phyloP scores from a whole-genome alignment of 805 yeast species.

The Metschnikowia kofuensis region DNA sequence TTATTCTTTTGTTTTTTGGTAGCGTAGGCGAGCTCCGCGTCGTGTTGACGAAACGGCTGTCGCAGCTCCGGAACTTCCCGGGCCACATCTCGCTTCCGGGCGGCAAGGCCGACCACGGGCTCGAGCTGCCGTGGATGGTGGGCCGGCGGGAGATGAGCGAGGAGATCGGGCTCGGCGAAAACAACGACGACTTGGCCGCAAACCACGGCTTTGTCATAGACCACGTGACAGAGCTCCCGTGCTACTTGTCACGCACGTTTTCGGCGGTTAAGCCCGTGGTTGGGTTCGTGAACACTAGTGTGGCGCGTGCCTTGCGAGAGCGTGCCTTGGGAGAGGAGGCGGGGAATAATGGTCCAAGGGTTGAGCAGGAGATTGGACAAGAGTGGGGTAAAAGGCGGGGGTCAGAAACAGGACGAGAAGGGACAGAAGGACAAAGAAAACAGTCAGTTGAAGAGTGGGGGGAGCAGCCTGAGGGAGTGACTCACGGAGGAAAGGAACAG shows the following conservation, averaged over 20 bases:
- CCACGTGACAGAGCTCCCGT: slow-evolving; percentile 62
- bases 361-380: not conserved
- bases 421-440: not conserved
- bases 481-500: too few species aligned
- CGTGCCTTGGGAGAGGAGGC: not conserved
- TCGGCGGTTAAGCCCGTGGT: slow-evolving; percentile 81
- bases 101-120: slow-evolving; percentile 75
- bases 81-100: slow-evolving; percentile 95
- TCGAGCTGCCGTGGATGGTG: slow-evolving; percentile 66
- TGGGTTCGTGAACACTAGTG: slow-evolving; percentile 49
- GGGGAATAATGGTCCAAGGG: too few species aligned
- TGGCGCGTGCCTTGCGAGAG: not conserved
- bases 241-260: slow-evolving; percentile 78
- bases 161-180: slow-evolving; percentile 71
- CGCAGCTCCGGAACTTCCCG: slow-evolving; percentile 66
- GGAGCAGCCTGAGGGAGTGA: too few species aligned
- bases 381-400: not conserved
- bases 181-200: slow-evolving; percentile 41
- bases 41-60: slow-evolving; percentile 73
- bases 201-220: slow-evolving; percentile 59
- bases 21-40: slow-evolving; percentile 73
- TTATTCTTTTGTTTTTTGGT: slow-evolving; percentile 71
- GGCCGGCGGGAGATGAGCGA: slow-evolving; percentile 84
- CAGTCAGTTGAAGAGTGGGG: not conserved
- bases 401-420: not conserved